Evolutionary conservation across 352 stramenopile genomes (phyloP).

Genomic region (Ochromonadaceae sp.): DNA sequence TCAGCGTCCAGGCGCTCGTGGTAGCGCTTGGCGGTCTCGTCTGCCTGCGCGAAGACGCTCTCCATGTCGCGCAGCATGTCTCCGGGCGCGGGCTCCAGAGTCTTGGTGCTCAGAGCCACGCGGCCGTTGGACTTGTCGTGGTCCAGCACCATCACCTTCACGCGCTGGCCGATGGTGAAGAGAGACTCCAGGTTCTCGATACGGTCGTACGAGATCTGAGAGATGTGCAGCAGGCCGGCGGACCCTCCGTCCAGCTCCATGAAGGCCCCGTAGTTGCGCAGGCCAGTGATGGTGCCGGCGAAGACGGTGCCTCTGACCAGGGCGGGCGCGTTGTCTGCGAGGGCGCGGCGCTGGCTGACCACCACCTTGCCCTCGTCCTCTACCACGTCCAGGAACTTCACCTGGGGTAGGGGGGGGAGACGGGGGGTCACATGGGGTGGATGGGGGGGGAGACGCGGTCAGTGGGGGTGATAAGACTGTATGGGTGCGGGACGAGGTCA

Average conservation of each 20-base stretch:
- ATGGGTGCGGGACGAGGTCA: too few species aligned
- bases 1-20: slow-evolving; percentile 38
- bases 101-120: slow-evolving; percentile 65
- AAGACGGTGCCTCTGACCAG: slow-evolving; percentile 54
- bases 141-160: slow-evolving; percentile 76
- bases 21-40: slow-evolving; percentile 52
- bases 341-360: slow-evolving; percentile 53
- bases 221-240: slow-evolving; percentile 60
- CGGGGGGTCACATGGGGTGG: too few species aligned
- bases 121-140: slow-evolving; percentile 51
- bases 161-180: slow-evolving; percentile 46
- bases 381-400: slow-evolving; percentile 64
- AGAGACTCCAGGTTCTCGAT: slow-evolving; percentile 56
- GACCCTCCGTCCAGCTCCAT: slow-evolving; percentile 61
- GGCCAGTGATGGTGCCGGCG: slow-evolving; percentile 48
- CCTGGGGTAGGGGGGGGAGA: too few species aligned
- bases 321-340: slow-evolving; percentile 53
- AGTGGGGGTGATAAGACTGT: too few species aligned
- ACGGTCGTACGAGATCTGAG: slow-evolving; percentile 65
- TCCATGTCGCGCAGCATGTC: slow-evolving; percentile 58
- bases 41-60: slow-evolving; percentile 27
- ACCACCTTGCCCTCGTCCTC: slow-evolving; percentile 57
- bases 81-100: slow-evolving; percentile 57
- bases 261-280: slow-evolving; percentile 66
- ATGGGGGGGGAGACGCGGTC: too few species aligned